Base-by-base conservation (phyloP, 768 basidiomycete species). In the Zangia roseola region DNA sequence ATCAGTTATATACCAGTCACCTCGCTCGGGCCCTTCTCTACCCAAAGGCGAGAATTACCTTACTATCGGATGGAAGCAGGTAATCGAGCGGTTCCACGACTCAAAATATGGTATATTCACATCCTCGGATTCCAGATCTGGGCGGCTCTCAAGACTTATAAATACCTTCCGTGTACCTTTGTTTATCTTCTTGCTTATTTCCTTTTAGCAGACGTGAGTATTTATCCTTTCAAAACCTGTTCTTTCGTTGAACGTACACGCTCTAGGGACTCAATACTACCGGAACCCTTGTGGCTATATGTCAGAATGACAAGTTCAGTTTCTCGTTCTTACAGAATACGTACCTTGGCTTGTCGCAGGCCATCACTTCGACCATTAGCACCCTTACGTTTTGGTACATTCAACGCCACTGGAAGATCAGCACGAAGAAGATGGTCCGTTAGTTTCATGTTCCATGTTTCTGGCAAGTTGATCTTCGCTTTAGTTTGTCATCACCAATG, bases 21-120 rank as follows among this genome's bases (percentile, higher is more conserved):
- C 84, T n/a, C 82, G 91, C 9, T 84, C 87, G 3, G 91, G 91
- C 0, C 88, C 90, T 44, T 69, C 82, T 12, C 71, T 94, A 19
- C 91, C 91, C 0, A 84, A 83, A 55, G 84, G 84, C 41, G 83
- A 91, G 54, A 77, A 67, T 50, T 93, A 92, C 58, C 52, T 91
- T 23, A 89, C 88, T 0, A 79, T 94, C 38, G 91, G 91, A 36
- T 92, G 87, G 86, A 91, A 88, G 61, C 89, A 91, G 74, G 86
- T 82, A 49, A 59, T 2, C 23, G 35, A 12, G n/a, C 10, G 17
- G 0, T 33, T 37, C 40, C 26, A 14, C 38, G 25, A 17, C 17
- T 12, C 7, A 13, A 30, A 23, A 28, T 5, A n/a, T 12, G 26
- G 23, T 31, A 1, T 25, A n/a, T 45, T 58, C 5, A 61, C 39